Percentiles rank a stretch among this genome's conserved stretches.
Evolutionary conservation across 2,329 filamentous ascomycete species (phyloP).

Genomic region (Ceratocystis ficicola): DNA sequence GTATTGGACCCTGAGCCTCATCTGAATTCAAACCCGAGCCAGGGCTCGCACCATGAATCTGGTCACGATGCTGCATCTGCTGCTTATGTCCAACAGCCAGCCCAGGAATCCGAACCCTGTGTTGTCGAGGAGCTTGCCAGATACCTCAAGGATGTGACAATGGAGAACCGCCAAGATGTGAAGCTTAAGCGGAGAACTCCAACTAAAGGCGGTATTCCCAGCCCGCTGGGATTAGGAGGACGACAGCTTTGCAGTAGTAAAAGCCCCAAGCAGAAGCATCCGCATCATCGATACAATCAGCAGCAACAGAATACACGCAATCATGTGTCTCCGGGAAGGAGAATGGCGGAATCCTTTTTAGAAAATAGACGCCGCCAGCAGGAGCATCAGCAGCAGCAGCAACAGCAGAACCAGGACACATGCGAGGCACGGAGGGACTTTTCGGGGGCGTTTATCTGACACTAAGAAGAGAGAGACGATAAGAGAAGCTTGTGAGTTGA

Average conservation of each 20-base stretch:
- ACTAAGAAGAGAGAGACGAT: background rate
- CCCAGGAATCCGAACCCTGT: background rate
- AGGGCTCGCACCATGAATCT: background rate
- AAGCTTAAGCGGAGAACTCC: slow-evolving; percentile 4
- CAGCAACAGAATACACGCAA: slow-evolving; percentile 1
- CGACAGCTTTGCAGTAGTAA: background rate
- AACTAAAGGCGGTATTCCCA: background rate
- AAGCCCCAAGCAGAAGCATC: background rate
- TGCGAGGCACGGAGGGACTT: slow-evolving; percentile 8
- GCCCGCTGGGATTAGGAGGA: background rate
- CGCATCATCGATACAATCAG: background rate
- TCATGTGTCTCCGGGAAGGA: slow-evolving; percentile 18
- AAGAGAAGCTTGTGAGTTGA: background rate
- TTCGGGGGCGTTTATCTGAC: slow-evolving; percentile 20
- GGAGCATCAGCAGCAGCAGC: background rate
- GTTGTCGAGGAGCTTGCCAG: slow-evolving; percentile 1
- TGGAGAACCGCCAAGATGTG: slow-evolving; percentile 16
- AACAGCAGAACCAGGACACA: background rate
- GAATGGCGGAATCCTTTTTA: slow-evolving; percentile 21
- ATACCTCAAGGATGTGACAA: slow-evolving; percentile 11
- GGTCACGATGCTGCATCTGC: background rate
- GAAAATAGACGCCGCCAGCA: slow-evolving; percentile 16
- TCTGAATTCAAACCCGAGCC: background rate
- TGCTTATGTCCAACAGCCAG: background rate
- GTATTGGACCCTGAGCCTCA: background rate